phyloP scores from a whole-genome alignment of 2,329 filamentous ascomycete genomes.

The Trichoderma oligosporum region DNA sequence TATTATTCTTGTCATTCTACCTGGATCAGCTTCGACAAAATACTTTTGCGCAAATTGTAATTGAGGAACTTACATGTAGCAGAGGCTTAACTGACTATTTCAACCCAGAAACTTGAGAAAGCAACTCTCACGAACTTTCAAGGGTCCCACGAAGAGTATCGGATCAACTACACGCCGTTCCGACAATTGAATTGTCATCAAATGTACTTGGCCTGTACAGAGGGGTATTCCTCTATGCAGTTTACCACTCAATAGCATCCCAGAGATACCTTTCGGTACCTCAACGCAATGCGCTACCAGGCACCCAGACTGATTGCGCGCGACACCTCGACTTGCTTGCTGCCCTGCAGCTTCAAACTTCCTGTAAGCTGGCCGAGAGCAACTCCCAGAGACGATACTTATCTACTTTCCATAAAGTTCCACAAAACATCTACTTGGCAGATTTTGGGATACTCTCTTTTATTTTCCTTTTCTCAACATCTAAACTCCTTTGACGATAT shows the following conservation, averaged over 20 bases:
- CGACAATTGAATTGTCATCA: not conserved
- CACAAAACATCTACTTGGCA: not conserved
- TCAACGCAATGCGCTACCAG: constrained; percentile 1
- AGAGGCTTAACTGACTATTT: not conserved
- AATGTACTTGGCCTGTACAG: not conserved
- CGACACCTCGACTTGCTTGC: constrained; percentile 20
- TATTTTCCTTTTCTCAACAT: not conserved
- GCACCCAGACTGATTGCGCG: constrained; percentile 22
- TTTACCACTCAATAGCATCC: fast-evolving
- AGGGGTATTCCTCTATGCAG: not conserved
- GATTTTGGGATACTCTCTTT: not conserved
- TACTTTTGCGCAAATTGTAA: no score
- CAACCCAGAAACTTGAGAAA: not conserved
- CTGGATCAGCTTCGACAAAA: not conserved
- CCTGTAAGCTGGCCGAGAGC: constrained; percentile 16
- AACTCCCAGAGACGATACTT: constrained; percentile 6
- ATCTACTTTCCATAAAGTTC: constrained; percentile 7
- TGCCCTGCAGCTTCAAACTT: constrained; percentile 20
- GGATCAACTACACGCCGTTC: constrained; percentile 21
- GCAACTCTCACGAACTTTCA: constrained; percentile 12
- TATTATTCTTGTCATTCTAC: constrained; percentile 25
- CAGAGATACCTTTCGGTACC: constrained; percentile 1
- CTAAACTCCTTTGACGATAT: not conserved
- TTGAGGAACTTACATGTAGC: not conserved
- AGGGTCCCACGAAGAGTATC: constrained; percentile 6